These are phyloP conservation scores for Lyophyllum shimeji DNA, from an alignment of 768 basidiomycete genomes.

Conservation along the genomic window DNA sequence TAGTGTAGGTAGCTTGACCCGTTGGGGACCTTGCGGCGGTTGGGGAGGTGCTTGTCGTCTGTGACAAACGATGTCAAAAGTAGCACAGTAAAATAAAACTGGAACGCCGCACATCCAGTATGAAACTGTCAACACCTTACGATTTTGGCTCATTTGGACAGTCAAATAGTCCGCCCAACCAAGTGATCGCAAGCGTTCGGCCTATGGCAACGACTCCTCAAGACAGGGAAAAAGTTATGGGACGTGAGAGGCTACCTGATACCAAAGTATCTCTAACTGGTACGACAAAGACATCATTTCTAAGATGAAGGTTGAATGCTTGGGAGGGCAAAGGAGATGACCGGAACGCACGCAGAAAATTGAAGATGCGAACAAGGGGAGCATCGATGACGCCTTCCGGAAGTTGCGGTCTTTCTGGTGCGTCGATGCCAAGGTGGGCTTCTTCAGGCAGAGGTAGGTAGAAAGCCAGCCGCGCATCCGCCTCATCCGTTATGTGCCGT, in stretches of 20 bases:
- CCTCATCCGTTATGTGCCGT: conserved; percentile 71
- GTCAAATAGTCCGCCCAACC: conserved; percentile 83
- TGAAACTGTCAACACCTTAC: conserved; percentile 67
- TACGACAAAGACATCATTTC: conserved; percentile 93
- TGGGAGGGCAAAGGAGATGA: neutral
- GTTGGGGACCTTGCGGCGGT: conserved; percentile 30
- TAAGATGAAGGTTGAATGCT: conserved; percentile 25
- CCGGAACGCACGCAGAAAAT: conserved; percentile 75
- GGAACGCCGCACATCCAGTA: conserved; percentile 78
- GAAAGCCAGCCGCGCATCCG: conserved; percentile 62
- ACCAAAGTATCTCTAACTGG: conserved; percentile 87
- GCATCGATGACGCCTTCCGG: conserved; percentile 69
- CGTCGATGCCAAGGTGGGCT: conserved; percentile 37
- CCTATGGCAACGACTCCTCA: conserved; percentile 36
- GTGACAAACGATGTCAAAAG: conserved; percentile 1
- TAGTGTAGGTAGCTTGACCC: conserved; percentile 50
- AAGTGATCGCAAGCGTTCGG: conserved; percentile 72
- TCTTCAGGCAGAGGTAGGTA: conserved; percentile 54
- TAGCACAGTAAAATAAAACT: neutral
- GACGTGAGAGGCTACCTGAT: conserved; percentile 45
- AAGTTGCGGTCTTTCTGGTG: conserved; percentile 49
- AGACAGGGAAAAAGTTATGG: neutral
- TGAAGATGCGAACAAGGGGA: conserved; percentile 82
- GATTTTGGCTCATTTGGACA: conserved; percentile 66
- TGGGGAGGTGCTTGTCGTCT: conserved; percentile 26